phyloP scores from a whole-genome alignment of 179 eudicot genomes.

The Spergularia azorica region DNA sequence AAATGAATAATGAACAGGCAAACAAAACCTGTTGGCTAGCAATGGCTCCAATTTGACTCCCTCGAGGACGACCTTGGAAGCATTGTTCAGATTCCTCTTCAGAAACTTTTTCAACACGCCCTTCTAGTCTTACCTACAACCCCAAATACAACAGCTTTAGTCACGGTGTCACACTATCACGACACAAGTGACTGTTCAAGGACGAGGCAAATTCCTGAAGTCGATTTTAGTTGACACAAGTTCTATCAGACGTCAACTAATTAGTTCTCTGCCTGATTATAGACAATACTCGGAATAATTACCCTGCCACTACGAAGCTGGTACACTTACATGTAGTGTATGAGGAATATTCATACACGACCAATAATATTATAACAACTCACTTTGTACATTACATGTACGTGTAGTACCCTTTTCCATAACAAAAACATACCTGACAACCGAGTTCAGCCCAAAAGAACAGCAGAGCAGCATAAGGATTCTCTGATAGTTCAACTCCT shows the following conservation, averaged over 20 bases:
- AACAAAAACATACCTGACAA: conserved; percentile 57
- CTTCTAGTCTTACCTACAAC: conserved; percentile 90
- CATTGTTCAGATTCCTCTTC: conserved; percentile 90
- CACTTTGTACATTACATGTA: too few relatives aligned
- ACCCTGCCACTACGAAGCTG: too few relatives aligned
- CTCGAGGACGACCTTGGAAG: conserved; percentile 93
- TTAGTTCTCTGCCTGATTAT: too few relatives aligned
- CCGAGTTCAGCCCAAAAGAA: conserved; percentile 84
- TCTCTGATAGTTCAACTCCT: conserved; percentile 71
- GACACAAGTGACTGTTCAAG: too few relatives aligned
- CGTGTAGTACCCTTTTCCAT: not conserved
- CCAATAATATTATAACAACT: not conserved
- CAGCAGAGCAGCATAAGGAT: conserved; percentile 80
- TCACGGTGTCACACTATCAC: too few relatives aligned
- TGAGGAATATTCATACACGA: not conserved
- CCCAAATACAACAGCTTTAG: not conserved
- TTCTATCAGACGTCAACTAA: too few relatives aligned
- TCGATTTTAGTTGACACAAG: too few relatives aligned
- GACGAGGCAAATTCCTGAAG: too few relatives aligned
- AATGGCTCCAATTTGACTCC: conserved; percentile 94
- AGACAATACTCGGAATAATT: too few relatives aligned
- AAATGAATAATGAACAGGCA: not conserved
- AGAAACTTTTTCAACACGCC: conserved; percentile 79
- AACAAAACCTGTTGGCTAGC: conserved; percentile 81
- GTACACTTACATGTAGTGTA: too few relatives aligned